Conservation (phyloP, 441 rosid species). For the Raphanus hybrid region DNA sequence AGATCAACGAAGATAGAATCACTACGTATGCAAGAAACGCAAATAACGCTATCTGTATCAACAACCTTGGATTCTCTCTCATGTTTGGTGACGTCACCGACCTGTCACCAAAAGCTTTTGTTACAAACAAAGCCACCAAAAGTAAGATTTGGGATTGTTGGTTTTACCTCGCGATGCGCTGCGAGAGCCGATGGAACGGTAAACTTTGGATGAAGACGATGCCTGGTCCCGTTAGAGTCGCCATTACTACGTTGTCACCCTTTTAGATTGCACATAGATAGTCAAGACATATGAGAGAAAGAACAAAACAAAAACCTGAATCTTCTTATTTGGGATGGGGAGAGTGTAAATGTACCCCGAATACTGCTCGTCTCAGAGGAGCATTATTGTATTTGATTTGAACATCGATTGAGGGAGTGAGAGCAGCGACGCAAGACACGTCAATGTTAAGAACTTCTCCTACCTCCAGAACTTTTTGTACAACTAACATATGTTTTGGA, state of each 20-base stretch:
- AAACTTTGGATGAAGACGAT: slow-evolving; percentile 93
- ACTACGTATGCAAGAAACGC: slow-evolving; percentile 87
- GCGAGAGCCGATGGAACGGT: slow-evolving; percentile 85
- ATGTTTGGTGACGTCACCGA: slow-evolving; percentile 94
- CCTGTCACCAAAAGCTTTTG: slow-evolving; percentile 47
- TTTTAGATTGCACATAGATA: slow-evolving; percentile 27
- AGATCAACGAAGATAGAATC: slow-evolving; percentile 88
- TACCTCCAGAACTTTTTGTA: slow-evolving; percentile 85
- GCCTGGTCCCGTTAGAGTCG: slow-evolving; percentile 87
- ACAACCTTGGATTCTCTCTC: slow-evolving; percentile 91
- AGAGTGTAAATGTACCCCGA: slow-evolving; percentile 62
- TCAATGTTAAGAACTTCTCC: slow-evolving; percentile 82
- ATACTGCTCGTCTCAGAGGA: slow-evolving; percentile 82
- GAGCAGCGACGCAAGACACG: slow-evolving; percentile 75
- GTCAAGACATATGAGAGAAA: neutral
- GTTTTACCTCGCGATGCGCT: slow-evolving; percentile 80
- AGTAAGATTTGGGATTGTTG: neutral
- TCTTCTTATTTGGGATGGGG: neutral
- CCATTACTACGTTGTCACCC: slow-evolving; percentile 89
- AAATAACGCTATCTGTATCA: slow-evolving; percentile 82
- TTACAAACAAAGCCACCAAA: neutral
- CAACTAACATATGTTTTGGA: slow-evolving; percentile 53
- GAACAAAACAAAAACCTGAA: neutral
- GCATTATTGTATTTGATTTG: slow-evolving; percentile 85
- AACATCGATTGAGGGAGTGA: slow-evolving; percentile 65